phyloP scores from a whole-genome alignment of 352 stramenopile genomes.

The Pythium rishiriense region DNA sequence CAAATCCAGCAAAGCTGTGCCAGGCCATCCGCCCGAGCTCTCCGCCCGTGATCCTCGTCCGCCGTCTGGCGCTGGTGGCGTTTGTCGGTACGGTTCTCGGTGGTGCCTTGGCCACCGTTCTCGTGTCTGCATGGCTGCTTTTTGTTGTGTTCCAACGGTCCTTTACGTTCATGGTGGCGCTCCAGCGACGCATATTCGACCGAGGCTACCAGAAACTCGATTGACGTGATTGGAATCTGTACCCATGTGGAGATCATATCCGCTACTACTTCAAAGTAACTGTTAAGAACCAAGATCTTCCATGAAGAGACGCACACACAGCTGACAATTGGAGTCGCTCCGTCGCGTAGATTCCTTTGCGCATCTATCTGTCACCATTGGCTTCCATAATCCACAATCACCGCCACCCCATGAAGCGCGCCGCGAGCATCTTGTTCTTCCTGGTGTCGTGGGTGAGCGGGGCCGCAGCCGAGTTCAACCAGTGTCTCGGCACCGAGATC shows the following conservation, averaged over 20 bases:
- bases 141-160: conserved; percentile 25
- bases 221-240: not conserved
- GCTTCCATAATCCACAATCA: not conserved
- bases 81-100: conserved; percentile 20
- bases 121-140: conserved; percentile 7
- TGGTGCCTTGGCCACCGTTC: not conserved
- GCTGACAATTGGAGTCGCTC: too few species aligned
- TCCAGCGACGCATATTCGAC: conserved; percentile 26
- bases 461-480: conserved; percentile 34
- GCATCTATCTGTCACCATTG: not conserved
- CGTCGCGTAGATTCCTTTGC: not conserved
- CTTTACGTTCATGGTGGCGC: conserved; percentile 24
- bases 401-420: conserved; percentile 20
- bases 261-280: conserved; percentile 1
- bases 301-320: conserved; percentile 12
- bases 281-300: conserved; percentile 21
- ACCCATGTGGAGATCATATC: conserved; percentile 3
- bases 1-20: conserved; percentile 20
- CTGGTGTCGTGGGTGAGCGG: not conserved
- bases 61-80: conserved; percentile 16
- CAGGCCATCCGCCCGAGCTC: conserved; percentile 31
- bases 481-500: conserved; percentile 62
- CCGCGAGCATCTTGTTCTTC: not conserved
- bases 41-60: conserved; percentile 12
- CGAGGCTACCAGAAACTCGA: conserved; percentile 26